Evolutionary conservation across 2,329 filamentous ascomycete genomes (phyloP), one percentile per base, ranked within the genome.

Genomic region (Graphiopsis chlorocephala): DNA sequence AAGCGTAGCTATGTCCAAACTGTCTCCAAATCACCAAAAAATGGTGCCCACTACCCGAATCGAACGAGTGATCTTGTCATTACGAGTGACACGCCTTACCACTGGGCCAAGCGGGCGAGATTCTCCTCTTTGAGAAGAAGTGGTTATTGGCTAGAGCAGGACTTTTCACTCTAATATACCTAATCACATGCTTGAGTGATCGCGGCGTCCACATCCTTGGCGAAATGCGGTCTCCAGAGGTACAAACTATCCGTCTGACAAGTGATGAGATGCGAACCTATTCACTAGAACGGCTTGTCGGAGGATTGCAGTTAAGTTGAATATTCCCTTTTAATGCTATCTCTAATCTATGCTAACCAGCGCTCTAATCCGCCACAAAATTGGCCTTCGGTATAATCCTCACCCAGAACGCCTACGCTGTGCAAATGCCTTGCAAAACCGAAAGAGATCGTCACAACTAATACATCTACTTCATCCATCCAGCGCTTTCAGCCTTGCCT

Each of bases 401-500:
- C 23, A 31, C 29, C 23, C 38, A n/a, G 31, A 61, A 61, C 59
- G 45, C 59, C 45, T 38, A 23, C 59, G 59, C 59, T 61, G 29
- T 61, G 59, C 31, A 38, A 48, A 48, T 14, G 12, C 53, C n/a
- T 26, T 53, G 28, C 23, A 57, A 38, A 38, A 53, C 17, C 47
- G 26, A 53, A 29, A 31, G 38, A 45, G 23, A 45, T 20, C n/a
- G n/a, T 53, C 50, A 56, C 20, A 38, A n/a, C 29, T 56, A n/a
- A n/a, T n/a, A n/a, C 53, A 15, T 38, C 20, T n/a, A 38, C 47
- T 23, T 50, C 31, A 58, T 3, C 23, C 28, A 8, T 61, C 47
- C 52, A 64, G 47, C 12, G n/a, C 52, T 20, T 31, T 58, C 28
- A 76, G 38, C 42, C 68, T 71, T 68, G 71, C 73, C 70, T 78